Percentiles rank a stretch among this genome's conserved stretches.
These are phyloP conservation scores for Poa annua DNA, from an alignment of 176 grass and related monocot species.

Conservation along the genomic window DNA sequence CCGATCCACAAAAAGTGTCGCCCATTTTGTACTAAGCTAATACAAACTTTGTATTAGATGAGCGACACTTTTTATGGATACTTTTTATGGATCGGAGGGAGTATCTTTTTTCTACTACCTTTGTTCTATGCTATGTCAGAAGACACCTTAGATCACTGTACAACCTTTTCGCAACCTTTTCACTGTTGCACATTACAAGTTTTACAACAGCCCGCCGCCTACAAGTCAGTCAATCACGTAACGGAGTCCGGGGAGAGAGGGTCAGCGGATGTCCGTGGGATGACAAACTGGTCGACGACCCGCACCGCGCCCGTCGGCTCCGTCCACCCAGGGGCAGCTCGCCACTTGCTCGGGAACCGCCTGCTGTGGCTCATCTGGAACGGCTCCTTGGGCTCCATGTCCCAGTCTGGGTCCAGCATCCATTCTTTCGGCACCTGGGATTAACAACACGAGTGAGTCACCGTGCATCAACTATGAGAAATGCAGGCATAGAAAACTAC, in stretches of 20 bases:
- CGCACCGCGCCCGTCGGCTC: conserved; percentile 69
- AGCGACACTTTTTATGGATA: too few relatives aligned
- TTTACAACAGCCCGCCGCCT: background rate
- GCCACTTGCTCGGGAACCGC: conserved; percentile 92
- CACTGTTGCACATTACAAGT: conserved; percentile 22
- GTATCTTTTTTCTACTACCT: conserved; percentile 3
- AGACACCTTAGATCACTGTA: conserved; percentile 32
- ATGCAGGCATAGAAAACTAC: background rate
- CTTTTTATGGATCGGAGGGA: too few relatives aligned
- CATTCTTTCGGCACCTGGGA: conserved; percentile 90
- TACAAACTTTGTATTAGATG: too few relatives aligned
- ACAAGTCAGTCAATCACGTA: conserved; percentile 1
- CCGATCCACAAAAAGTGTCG: too few relatives aligned
- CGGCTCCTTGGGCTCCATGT: conserved; percentile 75
- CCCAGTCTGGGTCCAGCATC: conserved; percentile 97
- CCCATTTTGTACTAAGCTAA: too few relatives aligned
- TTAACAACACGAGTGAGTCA: background rate
- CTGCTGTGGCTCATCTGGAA: conserved; percentile 75
- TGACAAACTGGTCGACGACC: conserved; percentile 77
- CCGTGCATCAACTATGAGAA: background rate
- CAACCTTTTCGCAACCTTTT: background rate
- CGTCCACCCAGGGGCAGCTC: conserved; percentile 51
- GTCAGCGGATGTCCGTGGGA: conserved; percentile 48
- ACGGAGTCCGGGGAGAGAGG: background rate
- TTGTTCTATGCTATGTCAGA: conserved; percentile 36